Evolutionary conservation across 1,139 yeast species (phyloP).

Genomic region (Kazachstania sp.): DNA sequence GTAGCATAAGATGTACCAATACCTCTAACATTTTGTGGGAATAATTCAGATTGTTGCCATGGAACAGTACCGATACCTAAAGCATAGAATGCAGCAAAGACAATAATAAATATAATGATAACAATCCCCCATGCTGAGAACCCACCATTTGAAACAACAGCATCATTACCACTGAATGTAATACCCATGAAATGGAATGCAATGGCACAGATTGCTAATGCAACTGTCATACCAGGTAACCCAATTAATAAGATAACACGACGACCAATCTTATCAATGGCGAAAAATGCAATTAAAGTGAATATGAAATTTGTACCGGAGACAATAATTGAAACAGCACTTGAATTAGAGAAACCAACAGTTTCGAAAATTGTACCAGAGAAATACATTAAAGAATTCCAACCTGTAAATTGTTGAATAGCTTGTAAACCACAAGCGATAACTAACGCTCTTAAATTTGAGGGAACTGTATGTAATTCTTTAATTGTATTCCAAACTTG

Average conservation of each 20-base stretch:
- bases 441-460: conserved; percentile 78
- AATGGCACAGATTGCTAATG: conserved; percentile 72
- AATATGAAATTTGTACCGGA: conserved; percentile 89
- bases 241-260: conserved; percentile 67
- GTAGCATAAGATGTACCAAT: conserved; percentile 87
- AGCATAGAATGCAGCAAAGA: conserved; percentile 83
- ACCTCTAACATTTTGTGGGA: conserved; percentile 89
- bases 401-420: conserved; percentile 91
- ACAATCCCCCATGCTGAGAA: conserved; percentile 81
- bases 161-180: conserved; percentile 42
- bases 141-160: conserved; percentile 37
- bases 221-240: conserved; percentile 68
- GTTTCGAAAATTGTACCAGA: conserved; percentile 83
- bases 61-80: conserved; percentile 95
- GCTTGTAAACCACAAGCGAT: conserved; percentile 92
- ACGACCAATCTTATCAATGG: conserved; percentile 81
- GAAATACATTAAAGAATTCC: conserved; percentile 91
- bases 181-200: conserved; percentile 79
- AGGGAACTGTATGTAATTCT: conserved; percentile 64
- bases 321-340: conserved; percentile 87
- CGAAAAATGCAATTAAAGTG: conserved; percentile 71
- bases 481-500: conserved; percentile 57
- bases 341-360: conserved; percentile 76
- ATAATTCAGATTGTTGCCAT: conserved; percentile 94
- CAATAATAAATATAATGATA: conserved; percentile 74